A percentile compares a stretch with the other conserved stretches of the same genome.
Evolutionary conservation across 345 rosid genomes (phyloP).

Genomic region (Trapa bicornis): DNA sequence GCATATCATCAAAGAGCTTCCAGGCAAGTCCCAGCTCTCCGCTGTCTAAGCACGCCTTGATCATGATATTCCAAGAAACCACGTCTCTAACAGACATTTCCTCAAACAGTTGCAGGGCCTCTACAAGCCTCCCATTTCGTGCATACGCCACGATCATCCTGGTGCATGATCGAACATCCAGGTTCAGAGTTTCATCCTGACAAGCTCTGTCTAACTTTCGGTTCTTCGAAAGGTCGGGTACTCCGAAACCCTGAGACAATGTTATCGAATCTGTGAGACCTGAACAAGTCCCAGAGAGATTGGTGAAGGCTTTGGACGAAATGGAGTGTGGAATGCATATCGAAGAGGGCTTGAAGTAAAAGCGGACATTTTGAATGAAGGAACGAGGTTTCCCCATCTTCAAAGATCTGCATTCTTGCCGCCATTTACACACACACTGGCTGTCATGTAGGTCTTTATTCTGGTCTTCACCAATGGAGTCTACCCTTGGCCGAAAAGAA

Average conservation of each 20-base stretch:
- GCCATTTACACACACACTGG: neutral
- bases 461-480: too few relatives aligned
- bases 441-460: neutral
- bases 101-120: conserved; percentile 40
- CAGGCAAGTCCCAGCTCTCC: conserved; percentile 31
- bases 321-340: conserved; percentile 1
- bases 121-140: conserved; percentile 20
- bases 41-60: conserved; percentile 52
- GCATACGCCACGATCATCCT: conserved; percentile 41
- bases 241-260: conserved; percentile 1
- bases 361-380: conserved; percentile 12
- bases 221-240: conserved; percentile 29
- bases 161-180: conserved; percentile 34
- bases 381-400: conserved; percentile 15
- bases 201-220: conserved; percentile 36
- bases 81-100: conserved; percentile 41
- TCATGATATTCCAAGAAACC: conserved; percentile 58
- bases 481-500: too few relatives aligned
- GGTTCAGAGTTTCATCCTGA: conserved; percentile 21
- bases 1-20: conserved; percentile 59
- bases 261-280: neutral
- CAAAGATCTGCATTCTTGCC: neutral
- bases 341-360: conserved; percentile 3
- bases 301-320: neutral
- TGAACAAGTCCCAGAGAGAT: neutral